Evolutionary conservation across 1,284 basidiomycete genomes (phyloP), one percentile per base, ranked within the genome.

Genomic region (Coriolopsis trogii): DNA sequence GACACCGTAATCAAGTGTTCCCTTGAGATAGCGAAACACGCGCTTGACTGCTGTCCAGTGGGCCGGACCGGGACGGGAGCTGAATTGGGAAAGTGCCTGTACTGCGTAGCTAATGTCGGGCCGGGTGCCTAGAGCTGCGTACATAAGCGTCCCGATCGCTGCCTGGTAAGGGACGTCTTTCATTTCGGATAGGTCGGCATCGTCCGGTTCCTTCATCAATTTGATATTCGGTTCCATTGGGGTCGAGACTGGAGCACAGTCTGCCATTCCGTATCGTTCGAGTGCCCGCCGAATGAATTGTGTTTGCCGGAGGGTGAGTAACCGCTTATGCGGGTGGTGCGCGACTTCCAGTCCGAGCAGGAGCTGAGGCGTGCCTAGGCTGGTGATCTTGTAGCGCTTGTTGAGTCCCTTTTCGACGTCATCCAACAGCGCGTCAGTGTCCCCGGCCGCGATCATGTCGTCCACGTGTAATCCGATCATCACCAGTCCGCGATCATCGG

Each of bases 21-120:
- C 68, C 21, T 69, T 67, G 1, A 79, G 65, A 54, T 80, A 79
- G 0, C 63, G 62, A 0, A 78, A 56, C 2, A 76, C 61, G 1
- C 65, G 63, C 7, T 71, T 67, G 0, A 69, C 69, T 0, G 69
- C 68, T 3, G 63, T 59, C 68, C 69, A 75, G 56, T 78, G 75
- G 12, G 37, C 25, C 29, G n/a, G 31, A 15, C 29, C 37, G 7
- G 46, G 44, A 21, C 44, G n/a, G n/a, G 8, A 21, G 31, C 20
- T 34, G 39, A 36, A 48, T n/a, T 41, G 29, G 16, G 28, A 26
- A 6, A 48, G 39, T 5, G 5, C 18, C 3, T 20, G 20, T 12
- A 48, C 46, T 3, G 33, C 16, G 18, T 18, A 48, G 1, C 16
- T 7, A 9, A 47, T 29, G 30, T 47, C 46, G 0, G 46, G 46